A percentile compares a stretch with the other conserved stretches of the same genome.
These are phyloP conservation scores for Aureobasidium sp. DNA, from an alignment of 2,329 filamentous ascomycete species.

Conservation along the genomic window DNA sequence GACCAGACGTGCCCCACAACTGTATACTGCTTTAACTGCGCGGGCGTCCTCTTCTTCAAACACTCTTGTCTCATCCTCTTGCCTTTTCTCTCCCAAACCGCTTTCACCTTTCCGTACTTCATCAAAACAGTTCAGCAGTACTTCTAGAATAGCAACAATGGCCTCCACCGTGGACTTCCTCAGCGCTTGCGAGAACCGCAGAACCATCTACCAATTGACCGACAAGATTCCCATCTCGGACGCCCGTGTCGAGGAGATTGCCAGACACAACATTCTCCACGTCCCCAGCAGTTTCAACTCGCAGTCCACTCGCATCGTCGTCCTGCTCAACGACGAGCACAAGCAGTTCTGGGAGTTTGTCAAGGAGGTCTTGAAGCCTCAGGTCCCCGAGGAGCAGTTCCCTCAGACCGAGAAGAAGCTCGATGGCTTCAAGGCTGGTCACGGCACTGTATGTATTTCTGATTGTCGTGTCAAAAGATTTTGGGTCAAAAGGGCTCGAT, in stretches of 20 bases:
- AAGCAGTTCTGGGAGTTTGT: slow-evolving; percentile 79
- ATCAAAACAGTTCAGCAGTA: slow-evolving; percentile 19
- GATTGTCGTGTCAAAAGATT: neutral
- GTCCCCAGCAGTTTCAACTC: slow-evolving; percentile 83
- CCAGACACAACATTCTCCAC: slow-evolving; percentile 53
- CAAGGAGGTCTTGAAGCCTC: slow-evolving; percentile 55
- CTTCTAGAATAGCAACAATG: slow-evolving; percentile 29
- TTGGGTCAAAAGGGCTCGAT: neutral
- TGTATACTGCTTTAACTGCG: slow-evolving; percentile 5
- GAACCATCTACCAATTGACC: slow-evolving; percentile 44
- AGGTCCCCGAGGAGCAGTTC: slow-evolving; percentile 62
- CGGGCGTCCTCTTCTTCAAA: neutral
- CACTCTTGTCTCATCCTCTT: neutral
- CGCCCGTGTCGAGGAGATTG: slow-evolving; percentile 57
- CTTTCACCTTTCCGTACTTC: neutral
- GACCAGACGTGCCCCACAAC: slow-evolving; percentile 11
- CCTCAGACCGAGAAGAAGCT: slow-evolving; percentile 46
- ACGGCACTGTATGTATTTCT: slow-evolving; percentile 60
- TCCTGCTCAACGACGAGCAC: slow-evolving; percentile 77
- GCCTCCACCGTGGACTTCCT: slow-evolving; percentile 45
- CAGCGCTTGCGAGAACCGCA: slow-evolving; percentile 59
- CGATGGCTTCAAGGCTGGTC: slow-evolving; percentile 59
- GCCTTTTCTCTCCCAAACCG: neutral
- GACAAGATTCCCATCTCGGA: slow-evolving; percentile 49
- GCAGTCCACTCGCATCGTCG: slow-evolving; percentile 70